Conservation (phyloP, 2,329 filamentous ascomycete species). For the Fusarium subglutinans region DNA sequence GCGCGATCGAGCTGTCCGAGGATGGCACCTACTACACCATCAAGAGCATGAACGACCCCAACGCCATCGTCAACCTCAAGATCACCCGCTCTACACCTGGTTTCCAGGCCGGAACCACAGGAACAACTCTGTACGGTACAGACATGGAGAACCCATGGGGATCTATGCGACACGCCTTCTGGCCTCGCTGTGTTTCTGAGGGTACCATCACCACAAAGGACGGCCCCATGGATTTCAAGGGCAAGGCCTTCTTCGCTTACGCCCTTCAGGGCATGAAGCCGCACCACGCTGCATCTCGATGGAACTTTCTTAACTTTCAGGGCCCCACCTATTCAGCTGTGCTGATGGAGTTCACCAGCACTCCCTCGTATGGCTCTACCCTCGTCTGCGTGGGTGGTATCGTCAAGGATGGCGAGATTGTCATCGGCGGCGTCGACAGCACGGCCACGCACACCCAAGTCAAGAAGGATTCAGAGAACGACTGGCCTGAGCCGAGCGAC, state of each 20-base stretch:
- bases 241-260: conserved; percentile 81
- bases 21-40: conserved; percentile 86
- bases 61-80: conserved; percentile 85
- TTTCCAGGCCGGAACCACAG: conserved; percentile 85
- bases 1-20: conserved; percentile 85
- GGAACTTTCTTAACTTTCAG: conserved; percentile 96
- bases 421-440: conserved; percentile 75
- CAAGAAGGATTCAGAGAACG: conserved; percentile 78
- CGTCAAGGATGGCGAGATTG: conserved; percentile 80
- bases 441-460: conserved; percentile 74
- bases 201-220: conserved; percentile 86
- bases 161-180: conserved; percentile 90
- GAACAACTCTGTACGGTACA: conserved; percentile 85
- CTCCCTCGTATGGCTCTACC: conserved; percentile 89
- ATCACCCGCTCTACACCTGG: conserved; percentile 80
- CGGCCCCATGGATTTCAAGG: conserved; percentile 83
- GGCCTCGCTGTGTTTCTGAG: conserved; percentile 85
- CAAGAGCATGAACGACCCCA: conserved; percentile 87
- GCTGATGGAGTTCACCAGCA: conserved; percentile 96
- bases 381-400: conserved; percentile 85
- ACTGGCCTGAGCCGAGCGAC: conserved; percentile 87
- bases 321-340: conserved; percentile 85
- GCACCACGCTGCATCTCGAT: conserved; percentile 89
- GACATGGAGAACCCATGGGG: conserved; percentile 91
- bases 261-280: conserved; percentile 99